Evolutionary conservation across 805 yeast species (phyloP).

Genomic region (Pichia californica): DNA sequence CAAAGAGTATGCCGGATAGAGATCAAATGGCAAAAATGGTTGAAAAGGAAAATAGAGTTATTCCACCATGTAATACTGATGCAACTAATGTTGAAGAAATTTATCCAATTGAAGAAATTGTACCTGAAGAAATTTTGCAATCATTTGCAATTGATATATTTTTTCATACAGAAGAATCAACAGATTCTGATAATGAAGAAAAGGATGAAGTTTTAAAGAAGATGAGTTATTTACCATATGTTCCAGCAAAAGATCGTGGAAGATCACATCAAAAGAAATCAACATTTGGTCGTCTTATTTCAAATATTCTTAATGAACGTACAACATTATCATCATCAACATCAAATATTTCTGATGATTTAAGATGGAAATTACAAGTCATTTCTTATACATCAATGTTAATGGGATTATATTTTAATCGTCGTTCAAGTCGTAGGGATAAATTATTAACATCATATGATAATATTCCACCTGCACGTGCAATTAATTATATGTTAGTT

Average conservation of each 20-base stretch:
- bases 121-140: slow-evolving; percentile 60
- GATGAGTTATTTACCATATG: slow-evolving; percentile 5
- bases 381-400: slow-evolving; percentile 76
- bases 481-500: slow-evolving; percentile 65
- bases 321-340: neutral
- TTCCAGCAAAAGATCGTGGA: slow-evolving; percentile 6
- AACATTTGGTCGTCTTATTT: slow-evolving; percentile 3
- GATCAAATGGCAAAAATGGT: slow-evolving; percentile 52
- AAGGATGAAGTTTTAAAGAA: slow-evolving; percentile 33
- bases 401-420: slow-evolving; percentile 70
- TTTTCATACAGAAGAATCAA: slow-evolving; percentile 32
- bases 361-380: slow-evolving; percentile 52
- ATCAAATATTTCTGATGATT: slow-evolving; percentile 2
- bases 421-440: slow-evolving; percentile 56
- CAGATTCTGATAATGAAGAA: slow-evolving; percentile 43
- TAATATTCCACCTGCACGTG: slow-evolving; percentile 68
- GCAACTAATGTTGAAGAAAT: slow-evolving; percentile 83
- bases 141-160: slow-evolving; percentile 59
- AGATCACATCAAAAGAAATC: slow-evolving; percentile 31
- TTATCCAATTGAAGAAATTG: slow-evolving; percentile 66
- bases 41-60: slow-evolving; percentile 66
- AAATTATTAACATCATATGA: slow-evolving; percentile 55
- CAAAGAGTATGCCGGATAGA: slow-evolving; percentile 68
- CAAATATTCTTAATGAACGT: neutral
- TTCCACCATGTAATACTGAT: slow-evolving; percentile 67